These are phyloP conservation scores for Pseudocercospora macadamiae DNA, from an alignment of 2,329 filamentous ascomycete species.

Conservation along the genomic window DNA sequence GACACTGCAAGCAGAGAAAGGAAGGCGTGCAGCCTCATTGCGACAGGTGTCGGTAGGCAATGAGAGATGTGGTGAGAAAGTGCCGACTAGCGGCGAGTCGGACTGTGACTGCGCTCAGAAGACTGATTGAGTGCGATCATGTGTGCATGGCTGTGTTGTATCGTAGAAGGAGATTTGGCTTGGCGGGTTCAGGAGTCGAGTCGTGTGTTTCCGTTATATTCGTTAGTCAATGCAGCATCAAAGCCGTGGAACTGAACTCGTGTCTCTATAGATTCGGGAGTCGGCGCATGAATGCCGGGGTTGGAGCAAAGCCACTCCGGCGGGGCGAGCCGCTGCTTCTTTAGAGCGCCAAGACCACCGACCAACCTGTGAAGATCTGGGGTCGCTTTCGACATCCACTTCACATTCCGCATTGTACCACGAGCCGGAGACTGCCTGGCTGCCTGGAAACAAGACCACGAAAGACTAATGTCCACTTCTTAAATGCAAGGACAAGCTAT, in stretches of 20 bases:
- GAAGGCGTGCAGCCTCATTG: not conserved
- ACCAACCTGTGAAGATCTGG: no score
- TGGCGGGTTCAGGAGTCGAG: not conserved
- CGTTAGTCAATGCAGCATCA: not conserved
- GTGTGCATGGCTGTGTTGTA: not conserved
- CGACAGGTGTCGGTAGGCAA: not conserved
- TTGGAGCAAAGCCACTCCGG: no score
- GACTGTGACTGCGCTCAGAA: not conserved
- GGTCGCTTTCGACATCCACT: no score
- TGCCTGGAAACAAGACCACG: no score
- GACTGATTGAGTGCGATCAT: not conserved
- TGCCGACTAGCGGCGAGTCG: not conserved
- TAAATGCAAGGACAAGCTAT: no score
- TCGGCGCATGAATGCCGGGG: no score
- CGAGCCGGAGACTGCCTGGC: no score
- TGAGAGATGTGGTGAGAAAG: not conserved
- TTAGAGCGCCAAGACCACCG: no score
- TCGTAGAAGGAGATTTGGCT: not conserved
- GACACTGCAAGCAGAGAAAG: constrained; percentile 9
- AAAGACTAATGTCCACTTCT: no score
- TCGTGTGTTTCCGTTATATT: no score
- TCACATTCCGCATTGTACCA: no score
- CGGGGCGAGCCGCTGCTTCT: no score
- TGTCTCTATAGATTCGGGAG: not conserved
- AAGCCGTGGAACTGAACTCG: not conserved